Conservation (phyloP, 1,139 yeast species). For the Pichia sp. region DNA sequence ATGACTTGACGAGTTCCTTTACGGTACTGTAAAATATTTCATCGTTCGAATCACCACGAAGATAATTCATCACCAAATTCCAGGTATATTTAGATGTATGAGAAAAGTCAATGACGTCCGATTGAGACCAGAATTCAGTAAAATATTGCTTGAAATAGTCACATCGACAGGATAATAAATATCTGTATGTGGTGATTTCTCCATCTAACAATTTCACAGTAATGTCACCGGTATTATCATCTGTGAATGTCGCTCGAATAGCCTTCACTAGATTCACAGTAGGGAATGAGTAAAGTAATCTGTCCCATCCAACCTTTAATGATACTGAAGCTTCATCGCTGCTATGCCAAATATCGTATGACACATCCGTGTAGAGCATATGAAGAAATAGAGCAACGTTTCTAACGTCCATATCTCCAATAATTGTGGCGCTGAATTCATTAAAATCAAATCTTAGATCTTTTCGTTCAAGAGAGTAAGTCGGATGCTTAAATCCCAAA, state of each 20-base stretch:
- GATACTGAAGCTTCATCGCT: conserved; percentile 18
- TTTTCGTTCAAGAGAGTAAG: conserved; percentile 12
- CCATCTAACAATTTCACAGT: conserved; percentile 41
- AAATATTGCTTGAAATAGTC: conserved; percentile 61
- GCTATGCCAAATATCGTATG: conserved; percentile 38
- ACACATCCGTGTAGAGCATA: conserved; percentile 44
- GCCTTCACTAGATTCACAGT: conserved; percentile 2
- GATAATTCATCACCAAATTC: conserved; percentile 45
- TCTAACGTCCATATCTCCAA: conserved; percentile 25
- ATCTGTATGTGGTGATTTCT: conserved; percentile 40
- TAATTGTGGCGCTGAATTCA: conserved; percentile 11
- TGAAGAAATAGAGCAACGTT: conserved; percentile 38
- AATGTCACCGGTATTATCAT: conserved; percentile 19
- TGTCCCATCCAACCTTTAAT: conserved; percentile 23
- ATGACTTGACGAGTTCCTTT: neutral
- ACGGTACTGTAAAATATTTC: conserved; percentile 11
- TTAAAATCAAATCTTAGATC: conserved; percentile 13
- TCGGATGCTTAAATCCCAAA: conserved; percentile 4
- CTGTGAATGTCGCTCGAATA: neutral
- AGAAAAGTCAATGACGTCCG: conserved; percentile 32
- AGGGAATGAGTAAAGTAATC: conserved; percentile 14
- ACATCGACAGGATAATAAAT: conserved; percentile 50
- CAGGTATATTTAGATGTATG: conserved; percentile 46
- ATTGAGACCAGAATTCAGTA: conserved; percentile 50
- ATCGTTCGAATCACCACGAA: conserved; percentile 45